phyloP scores from a whole-genome alignment of 1,139 yeast genomes.

The Nakaseomyces uthaithaninus region DNA sequence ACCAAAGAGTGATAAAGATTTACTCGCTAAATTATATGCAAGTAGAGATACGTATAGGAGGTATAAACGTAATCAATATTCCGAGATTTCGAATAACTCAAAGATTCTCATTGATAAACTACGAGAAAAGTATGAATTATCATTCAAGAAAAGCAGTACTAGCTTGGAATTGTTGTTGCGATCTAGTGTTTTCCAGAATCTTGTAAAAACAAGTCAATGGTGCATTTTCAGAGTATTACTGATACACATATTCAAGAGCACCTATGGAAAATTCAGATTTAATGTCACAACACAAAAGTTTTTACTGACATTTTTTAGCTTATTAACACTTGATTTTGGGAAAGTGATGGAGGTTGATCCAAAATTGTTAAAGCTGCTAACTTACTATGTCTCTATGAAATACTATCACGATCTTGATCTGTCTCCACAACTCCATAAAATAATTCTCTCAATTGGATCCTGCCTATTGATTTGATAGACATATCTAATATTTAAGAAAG shows the following conservation, averaged over 20 bases:
- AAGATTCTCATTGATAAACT: constrained; percentile 22
- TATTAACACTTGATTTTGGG: constrained; percentile 5
- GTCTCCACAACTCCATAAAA: not conserved
- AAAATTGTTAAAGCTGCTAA: not conserved
- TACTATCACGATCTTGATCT: constrained; percentile 1
- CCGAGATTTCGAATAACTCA: constrained; percentile 11
- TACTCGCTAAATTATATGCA: not conserved
- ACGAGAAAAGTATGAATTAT: constrained; percentile 23
- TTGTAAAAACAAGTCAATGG: constrained; percentile 25
- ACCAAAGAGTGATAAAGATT: not conserved
- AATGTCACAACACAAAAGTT: constrained; percentile 1
- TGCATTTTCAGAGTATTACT: constrained; percentile 23
- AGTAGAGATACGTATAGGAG: constrained; percentile 1
- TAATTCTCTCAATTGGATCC: constrained; percentile 1
- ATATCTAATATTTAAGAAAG: not conserved
- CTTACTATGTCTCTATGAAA: constrained; percentile 2
- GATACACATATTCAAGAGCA: constrained; percentile 5
- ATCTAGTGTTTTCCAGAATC: constrained; percentile 19
- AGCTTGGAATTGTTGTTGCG: constrained; percentile 13
- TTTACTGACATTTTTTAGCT: not conserved
- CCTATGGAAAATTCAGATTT: constrained; percentile 1
- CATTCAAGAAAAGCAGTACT: constrained; percentile 13
- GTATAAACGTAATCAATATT: not conserved
- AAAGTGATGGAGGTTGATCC: constrained; percentile 1
- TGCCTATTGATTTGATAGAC: not conserved